Evolutionary conservation across 2,329 filamentous ascomycete species (phyloP).

Genomic region (Botrytis medusae): DNA sequence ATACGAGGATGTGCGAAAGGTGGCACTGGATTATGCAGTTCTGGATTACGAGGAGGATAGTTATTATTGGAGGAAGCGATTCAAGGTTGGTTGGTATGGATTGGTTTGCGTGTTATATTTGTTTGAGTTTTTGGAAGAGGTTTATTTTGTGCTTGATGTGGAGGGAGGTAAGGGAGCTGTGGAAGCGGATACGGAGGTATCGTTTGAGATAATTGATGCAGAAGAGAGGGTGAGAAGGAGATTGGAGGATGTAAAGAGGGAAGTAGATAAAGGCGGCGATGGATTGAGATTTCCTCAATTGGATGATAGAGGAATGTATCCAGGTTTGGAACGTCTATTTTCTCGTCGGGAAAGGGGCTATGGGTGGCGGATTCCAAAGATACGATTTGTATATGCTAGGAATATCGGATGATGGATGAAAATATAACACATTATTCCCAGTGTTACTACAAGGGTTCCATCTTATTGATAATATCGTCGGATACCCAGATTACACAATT

Average conservation of each 20-base stretch:
- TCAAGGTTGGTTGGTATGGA: neutral
- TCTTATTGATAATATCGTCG: neutral
- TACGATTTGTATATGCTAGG: constrained; percentile 17
- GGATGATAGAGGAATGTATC: constrained; percentile 17
- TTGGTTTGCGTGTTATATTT: neutral
- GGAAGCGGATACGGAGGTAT: neutral
- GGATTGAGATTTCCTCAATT: constrained; percentile 15
- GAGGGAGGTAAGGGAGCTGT: neutral
- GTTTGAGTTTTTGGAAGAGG: constrained; percentile 14
- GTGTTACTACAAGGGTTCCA: neutral
- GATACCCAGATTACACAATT: neutral
- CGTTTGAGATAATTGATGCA: constrained; percentile 9
- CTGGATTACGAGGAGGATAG: constrained; percentile 18
- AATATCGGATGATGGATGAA: neutral
- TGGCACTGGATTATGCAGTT: constrained; percentile 12
- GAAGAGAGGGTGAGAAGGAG: neutral
- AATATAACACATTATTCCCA: neutral
- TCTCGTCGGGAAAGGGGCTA: neutral
- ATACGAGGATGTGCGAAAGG: constrained; percentile 5
- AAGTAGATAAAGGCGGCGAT: neutral
- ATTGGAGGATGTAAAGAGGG: neutral
- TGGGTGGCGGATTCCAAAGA: constrained; percentile 2
- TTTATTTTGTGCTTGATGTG: constrained; percentile 17
- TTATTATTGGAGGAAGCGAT: neutral
- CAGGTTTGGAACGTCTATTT: constrained; percentile 2